Evolutionary conservation across 768 basidiomycete species (phyloP).

Genomic region (Boletus tylopilopsis): DNA sequence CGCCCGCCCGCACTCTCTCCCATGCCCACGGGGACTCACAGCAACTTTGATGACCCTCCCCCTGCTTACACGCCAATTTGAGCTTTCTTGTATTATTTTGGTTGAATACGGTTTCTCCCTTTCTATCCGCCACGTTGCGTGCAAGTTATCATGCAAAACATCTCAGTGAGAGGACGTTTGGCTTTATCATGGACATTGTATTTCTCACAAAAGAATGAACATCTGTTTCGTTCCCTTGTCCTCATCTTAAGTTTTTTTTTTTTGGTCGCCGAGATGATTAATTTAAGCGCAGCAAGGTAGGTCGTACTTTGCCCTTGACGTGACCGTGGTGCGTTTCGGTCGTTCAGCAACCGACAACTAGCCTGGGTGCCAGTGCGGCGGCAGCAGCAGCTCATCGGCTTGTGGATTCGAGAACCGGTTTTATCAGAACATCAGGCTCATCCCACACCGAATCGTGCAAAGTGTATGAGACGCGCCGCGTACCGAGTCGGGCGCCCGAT

Average conservation of each 20-base stretch:
- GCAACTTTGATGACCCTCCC: constrained; percentile 16
- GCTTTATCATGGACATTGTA: constrained; percentile 1
- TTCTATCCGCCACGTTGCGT: background rate
- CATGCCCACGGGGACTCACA: constrained; percentile 13
- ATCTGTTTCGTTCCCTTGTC: background rate
- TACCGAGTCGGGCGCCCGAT: too few species aligned
- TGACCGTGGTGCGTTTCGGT: too few species aligned
- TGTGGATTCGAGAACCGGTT: too few species aligned
- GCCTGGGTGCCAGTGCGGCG: too few species aligned
- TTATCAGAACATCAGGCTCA: too few species aligned
- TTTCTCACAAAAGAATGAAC: background rate
- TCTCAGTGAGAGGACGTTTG: background rate
- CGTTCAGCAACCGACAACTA: too few species aligned
- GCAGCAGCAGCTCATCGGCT: too few species aligned
- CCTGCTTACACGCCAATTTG: constrained; percentile 25
- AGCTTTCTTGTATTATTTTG: too few species aligned
- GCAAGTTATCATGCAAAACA: background rate
- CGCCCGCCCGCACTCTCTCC: constrained; percentile 4
- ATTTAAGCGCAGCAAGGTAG: too few species aligned
- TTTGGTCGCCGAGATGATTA: background rate
- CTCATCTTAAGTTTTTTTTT: background rate
- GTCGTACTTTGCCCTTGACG: too few species aligned
- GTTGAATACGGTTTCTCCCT: background rate
- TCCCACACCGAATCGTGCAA: too few species aligned
- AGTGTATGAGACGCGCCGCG: too few species aligned